Percentiles rank a stretch among this genome's conserved stretches.
Evolutionary conservation across 1,139 yeast genomes (phyloP).

Genomic region (Debaryomyces coudertii): DNA sequence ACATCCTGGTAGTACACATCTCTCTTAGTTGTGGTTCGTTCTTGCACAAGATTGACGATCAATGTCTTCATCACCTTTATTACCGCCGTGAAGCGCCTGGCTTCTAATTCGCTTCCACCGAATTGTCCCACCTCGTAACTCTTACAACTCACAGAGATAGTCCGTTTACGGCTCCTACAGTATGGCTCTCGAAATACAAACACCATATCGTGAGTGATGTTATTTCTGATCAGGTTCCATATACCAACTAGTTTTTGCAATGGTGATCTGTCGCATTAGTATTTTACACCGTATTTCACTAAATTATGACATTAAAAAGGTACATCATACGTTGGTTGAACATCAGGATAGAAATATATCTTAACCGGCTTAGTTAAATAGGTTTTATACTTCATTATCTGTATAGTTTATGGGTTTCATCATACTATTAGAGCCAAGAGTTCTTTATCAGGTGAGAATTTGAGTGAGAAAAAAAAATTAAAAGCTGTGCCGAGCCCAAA

Average conservation of each 20-base stretch:
- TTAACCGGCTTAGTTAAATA: background rate
- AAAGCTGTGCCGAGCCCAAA: constrained; percentile 8
- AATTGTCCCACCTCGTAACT: constrained; percentile 11
- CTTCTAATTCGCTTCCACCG: constrained; percentile 11
- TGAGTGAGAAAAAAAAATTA: background rate
- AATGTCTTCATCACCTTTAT: constrained; percentile 24
- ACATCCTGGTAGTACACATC: constrained; percentile 72
- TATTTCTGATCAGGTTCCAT: constrained; percentile 12
- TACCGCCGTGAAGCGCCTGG: constrained; percentile 18
- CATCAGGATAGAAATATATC: constrained; percentile 11
- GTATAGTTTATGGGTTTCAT: background rate
- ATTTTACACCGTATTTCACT: background rate
- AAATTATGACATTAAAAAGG: background rate
- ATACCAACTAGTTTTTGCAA: constrained; percentile 10
- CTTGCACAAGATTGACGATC: constrained; percentile 21
- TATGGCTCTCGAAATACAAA: constrained; percentile 6
- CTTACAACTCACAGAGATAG: background rate
- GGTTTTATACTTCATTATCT: constrained; percentile 3
- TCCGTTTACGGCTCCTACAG: background rate
- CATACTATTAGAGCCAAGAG: background rate
- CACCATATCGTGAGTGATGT: constrained; percentile 6
- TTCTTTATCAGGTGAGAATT: background rate
- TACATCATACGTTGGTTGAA: constrained; percentile 4
- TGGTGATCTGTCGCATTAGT: constrained; percentile 12
- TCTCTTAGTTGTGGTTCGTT: constrained; percentile 50